These are phyloP conservation scores for Aspergillus panamensis DNA, from an alignment of 495 filamentous ascomycete species.

Conservation along the genomic window DNA sequence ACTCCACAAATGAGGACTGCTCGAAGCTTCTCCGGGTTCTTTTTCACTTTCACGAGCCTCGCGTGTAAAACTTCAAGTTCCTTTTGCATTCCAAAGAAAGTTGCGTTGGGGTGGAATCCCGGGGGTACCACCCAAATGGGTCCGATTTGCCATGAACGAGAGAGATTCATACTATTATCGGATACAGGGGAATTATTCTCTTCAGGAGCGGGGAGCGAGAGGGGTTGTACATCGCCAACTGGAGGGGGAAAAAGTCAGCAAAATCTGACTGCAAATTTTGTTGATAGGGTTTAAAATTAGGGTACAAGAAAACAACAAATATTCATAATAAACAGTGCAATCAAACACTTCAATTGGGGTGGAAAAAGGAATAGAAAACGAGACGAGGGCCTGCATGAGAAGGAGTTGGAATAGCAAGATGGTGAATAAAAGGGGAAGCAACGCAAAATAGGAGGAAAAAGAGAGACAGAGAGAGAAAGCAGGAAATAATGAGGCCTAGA, in stretches of 20 bases:
- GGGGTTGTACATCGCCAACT: conserved; percentile 21
- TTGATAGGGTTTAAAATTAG: conserved; percentile 21
- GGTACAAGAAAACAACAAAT: conserved; percentile 14
- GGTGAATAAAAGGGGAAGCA: too few species aligned
- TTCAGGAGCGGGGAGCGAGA: conserved; percentile 13
- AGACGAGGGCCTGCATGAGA: not conserved
- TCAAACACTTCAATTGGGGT: not conserved
- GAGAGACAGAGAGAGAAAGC: too few species aligned
- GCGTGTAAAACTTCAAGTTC: conserved; percentile 66
- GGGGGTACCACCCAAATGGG: conserved; percentile 64
- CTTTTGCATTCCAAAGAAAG: conserved; percentile 70
- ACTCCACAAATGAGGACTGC: conserved; percentile 69
- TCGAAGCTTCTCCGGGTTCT: conserved; percentile 58
- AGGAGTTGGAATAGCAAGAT: too few species aligned
- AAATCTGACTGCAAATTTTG: conserved; percentile 27
- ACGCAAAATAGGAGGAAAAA: too few species aligned
- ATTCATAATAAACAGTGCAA: not conserved
- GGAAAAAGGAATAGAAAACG: not conserved
- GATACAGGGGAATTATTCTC: conserved; percentile 29
- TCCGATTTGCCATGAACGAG: conserved; percentile 24
- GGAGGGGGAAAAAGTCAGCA: conserved; percentile 33
- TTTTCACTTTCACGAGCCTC: conserved; percentile 61
- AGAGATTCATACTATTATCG: conserved; percentile 23
- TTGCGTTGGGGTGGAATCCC: conserved; percentile 73
- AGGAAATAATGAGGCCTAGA: too few species aligned